Base-by-base conservation (phyloP, 2,329 filamentous ascomycete genomes). In the Arthrobotrys pseudoclavata region DNA sequence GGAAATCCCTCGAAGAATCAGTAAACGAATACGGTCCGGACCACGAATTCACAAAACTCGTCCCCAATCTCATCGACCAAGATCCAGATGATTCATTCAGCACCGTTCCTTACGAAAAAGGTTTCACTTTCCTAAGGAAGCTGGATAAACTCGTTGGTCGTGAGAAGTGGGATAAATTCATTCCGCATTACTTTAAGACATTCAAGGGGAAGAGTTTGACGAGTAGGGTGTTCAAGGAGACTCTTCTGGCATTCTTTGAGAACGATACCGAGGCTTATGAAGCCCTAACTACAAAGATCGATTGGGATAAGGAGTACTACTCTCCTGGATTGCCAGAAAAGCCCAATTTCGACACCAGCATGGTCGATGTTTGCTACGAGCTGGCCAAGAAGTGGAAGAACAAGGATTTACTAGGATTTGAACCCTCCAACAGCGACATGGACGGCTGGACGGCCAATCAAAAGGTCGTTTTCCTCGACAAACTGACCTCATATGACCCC, bases 21-120 rank as follows among this genome's bases (percentile, higher is more conserved):
- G 89, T 98, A 40, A 87, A 91, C 37, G 87, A 90, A 45, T 96
- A 91, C 81, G 95, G 95, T 45, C 86, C 89, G 63, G 91, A 96
- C 80, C 94, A 97, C 83, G 91, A 95, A 81, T 98, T 96, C 85
- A 99, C 96, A 6, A 96, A 96, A 84, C 88, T 99, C 67, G 90
- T 97, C 80, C 88, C 94, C 76, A 90, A 93, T 83, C 90, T 98
- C 79, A 92, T 95, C 83, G 93, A 93, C 72, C 91, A 96, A 80
- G 95, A 98, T 81, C 96, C 96, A 0, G 96, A 98, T 83, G 96
- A 99, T 84, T 92, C 95, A 0, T 99, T 98, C 85, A 96, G 92
- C 80, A 92, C 89, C 26, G 87, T 98, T 37, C 94, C 96, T 0
- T 99, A 99, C 82, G 95, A 98, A 83, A 98, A 99, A 85, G 95